A percentile compares a stretch with the other conserved stretches of the same genome.
Conservation (phyloP, 1,139 yeast genomes). For the Zygotorulaspora mrakii region DNA sequence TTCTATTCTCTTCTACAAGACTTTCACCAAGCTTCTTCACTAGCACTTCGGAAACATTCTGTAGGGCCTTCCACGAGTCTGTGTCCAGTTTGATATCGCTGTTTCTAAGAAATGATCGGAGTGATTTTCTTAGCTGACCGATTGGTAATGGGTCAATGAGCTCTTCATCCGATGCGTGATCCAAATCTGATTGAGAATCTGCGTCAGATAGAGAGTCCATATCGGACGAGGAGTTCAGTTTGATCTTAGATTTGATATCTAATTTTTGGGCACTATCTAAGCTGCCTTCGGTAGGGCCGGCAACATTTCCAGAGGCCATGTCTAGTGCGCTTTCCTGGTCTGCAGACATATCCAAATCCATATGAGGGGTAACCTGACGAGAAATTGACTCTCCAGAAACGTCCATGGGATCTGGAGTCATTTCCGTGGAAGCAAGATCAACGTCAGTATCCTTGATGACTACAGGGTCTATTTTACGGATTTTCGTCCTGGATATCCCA, state of each 20-base stretch:
- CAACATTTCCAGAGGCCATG: too few species aligned
- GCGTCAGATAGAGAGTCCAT: neutral
- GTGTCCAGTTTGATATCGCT: slow-evolving; percentile 11
- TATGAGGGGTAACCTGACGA: neutral
- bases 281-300: too few species aligned
- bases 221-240: neutral
- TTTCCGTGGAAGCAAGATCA: neutral
- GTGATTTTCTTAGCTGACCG: slow-evolving; percentile 7
- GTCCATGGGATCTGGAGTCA: neutral
- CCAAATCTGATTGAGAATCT: neutral
- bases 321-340: too few species aligned
- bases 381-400: too few species aligned
- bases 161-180: slow-evolving; percentile 10
- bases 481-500: slow-evolving; percentile 7
- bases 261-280: too few species aligned
- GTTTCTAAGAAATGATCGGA: slow-evolving; percentile 7
- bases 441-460: slow-evolving; percentile 12
- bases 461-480: slow-evolving; percentile 14
- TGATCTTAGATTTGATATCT: neutral
- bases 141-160: slow-evolving; percentile 11
- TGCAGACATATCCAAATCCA: too few species aligned
- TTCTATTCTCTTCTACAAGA: slow-evolving; percentile 9
- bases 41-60: slow-evolving; percentile 11
- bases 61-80: slow-evolving; percentile 15
- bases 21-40: slow-evolving; percentile 7